Evolutionary conservation across 2,329 filamentous ascomycete species (phyloP).

Genomic region (Aspergillus aculeatinus): DNA sequence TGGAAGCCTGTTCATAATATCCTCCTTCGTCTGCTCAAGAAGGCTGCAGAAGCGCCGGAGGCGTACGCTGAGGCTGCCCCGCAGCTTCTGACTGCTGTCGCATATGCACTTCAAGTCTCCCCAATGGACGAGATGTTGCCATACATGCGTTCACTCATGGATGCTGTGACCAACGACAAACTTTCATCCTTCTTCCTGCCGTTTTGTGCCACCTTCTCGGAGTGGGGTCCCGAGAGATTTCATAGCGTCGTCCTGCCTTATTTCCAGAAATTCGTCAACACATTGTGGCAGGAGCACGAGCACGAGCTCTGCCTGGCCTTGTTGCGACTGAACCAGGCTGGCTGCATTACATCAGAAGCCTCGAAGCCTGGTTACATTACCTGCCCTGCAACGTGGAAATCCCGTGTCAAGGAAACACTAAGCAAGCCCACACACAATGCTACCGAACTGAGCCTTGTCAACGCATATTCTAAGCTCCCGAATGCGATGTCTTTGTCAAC

Average conservation of each 20-base stretch:
- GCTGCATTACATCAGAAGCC: conserved; percentile 53
- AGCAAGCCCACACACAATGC: conserved; percentile 48
- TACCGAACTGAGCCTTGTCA: conserved; percentile 66
- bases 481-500: conserved; percentile 56
- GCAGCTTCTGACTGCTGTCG: conserved; percentile 47
- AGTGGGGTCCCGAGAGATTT: conserved; percentile 72
- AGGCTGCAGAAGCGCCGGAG: conserved; percentile 25
- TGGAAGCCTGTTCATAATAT: conserved; percentile 67
- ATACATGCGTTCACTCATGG: conserved; percentile 64
- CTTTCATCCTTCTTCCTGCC: conserved; percentile 74
- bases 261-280: conserved; percentile 79
- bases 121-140: conserved; percentile 77
- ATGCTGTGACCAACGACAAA: conserved; percentile 62
- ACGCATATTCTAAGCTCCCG: conserved; percentile 64
- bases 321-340: conserved; percentile 55
- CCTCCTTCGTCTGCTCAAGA: conserved; percentile 54
- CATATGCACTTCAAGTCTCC: conserved; percentile 71
- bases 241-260: conserved; percentile 73
- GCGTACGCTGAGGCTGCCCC: conserved; percentile 29
- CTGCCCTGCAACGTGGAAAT: conserved; percentile 60
- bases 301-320: conserved; percentile 68
- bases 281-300: conserved; percentile 69
- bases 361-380: conserved; percentile 40
- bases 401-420: conserved; percentile 69
- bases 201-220: conserved; percentile 79